Conservation (phyloP, 139 green algal species). For the Gonium pectorale region DNA sequence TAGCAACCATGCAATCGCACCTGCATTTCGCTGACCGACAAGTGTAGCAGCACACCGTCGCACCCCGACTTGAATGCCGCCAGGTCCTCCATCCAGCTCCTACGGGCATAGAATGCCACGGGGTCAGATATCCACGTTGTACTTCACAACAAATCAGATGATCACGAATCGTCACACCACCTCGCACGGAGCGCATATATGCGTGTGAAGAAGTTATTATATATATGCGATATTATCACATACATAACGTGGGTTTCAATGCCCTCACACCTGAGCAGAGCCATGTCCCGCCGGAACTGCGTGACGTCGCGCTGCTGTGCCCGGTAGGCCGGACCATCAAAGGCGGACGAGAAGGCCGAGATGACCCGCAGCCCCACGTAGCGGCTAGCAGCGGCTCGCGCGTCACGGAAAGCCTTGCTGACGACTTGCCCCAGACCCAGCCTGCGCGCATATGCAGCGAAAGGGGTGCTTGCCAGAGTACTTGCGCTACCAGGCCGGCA, state of each 20-base stretch:
- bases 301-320: slow-evolving; percentile 48
- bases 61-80: slow-evolving; percentile 39
- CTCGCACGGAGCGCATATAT: too few relatives aligned
- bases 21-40: slow-evolving; percentile 45
- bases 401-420: slow-evolving; percentile 32
- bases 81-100: slow-evolving; percentile 52
- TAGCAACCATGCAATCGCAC: too few relatives aligned
- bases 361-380: slow-evolving; percentile 56
- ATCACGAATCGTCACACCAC: too few relatives aligned
- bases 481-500: too few relatives aligned
- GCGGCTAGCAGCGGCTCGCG: slow-evolving; percentile 29
- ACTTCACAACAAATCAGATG: too few relatives aligned
- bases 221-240: too few relatives aligned
- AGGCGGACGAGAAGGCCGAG: slow-evolving; percentile 53
- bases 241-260: background rate
- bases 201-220: too few relatives aligned
- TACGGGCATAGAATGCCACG: too few relatives aligned
- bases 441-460: slow-evolving; percentile 16
- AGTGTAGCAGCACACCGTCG: slow-evolving; percentile 48
- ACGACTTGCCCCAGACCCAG: slow-evolving; percentile 46
- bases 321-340: slow-evolving; percentile 48
- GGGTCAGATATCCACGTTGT: too few relatives aligned
- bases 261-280: slow-evolving; percentile 52
- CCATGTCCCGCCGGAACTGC: slow-evolving; percentile 67
- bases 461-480: too few relatives aligned